Base-by-base conservation (phyloP, 306 rosid genomes). In the Erythrophleum fordii region DNA sequence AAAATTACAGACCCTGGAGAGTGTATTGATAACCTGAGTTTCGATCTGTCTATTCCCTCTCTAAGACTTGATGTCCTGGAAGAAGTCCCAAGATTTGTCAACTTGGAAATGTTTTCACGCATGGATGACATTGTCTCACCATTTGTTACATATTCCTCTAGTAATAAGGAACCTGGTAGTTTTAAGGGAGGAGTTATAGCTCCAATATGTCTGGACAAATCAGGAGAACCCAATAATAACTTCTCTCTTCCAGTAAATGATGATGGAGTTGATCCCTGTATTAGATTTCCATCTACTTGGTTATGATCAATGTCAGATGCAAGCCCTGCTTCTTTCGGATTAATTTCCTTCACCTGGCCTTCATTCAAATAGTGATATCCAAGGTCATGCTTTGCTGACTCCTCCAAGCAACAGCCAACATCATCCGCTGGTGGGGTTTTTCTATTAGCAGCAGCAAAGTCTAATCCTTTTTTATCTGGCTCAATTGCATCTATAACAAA, bases 31-130 rank as follows among this genome's bases (percentile, higher is more conserved):
- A 91, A 80, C 85, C 87, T 85, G 53, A 11, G 34, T 79, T 83
- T 91, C 76, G 90, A 82, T 86, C 73, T 85, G 37, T 87, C 85
- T 65, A 16, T 84, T 75, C 85, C 94, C 77, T 92, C 97, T 75
- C 85, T 88, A 55, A 90, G 82, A 83, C 83, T 84, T 16, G 90
- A 91, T 51, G 85, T 72, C 73, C 68, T 4, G 52, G 97, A 91
- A 62, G 90, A 91, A 79, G 85, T 68, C 46, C 85, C 88, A 14
- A 78, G 86, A 79, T 65, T 72, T 52, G 73, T 86, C 78, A 79
- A 82, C 85, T 84, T 83, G 22, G 88, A 88, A 87, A 82, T 79
- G 86, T 86, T 91, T 87, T 80, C 86, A 52, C 74, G 85, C 70
- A 79, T 65, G 45, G 95, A 89, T 22, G 83, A 84, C 81, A 80